Percentiles rank a stretch among this genome's conserved stretches.
These are phyloP conservation scores for Myrica gale DNA, from an alignment of 306 rosid species.

Conservation along the genomic window DNA sequence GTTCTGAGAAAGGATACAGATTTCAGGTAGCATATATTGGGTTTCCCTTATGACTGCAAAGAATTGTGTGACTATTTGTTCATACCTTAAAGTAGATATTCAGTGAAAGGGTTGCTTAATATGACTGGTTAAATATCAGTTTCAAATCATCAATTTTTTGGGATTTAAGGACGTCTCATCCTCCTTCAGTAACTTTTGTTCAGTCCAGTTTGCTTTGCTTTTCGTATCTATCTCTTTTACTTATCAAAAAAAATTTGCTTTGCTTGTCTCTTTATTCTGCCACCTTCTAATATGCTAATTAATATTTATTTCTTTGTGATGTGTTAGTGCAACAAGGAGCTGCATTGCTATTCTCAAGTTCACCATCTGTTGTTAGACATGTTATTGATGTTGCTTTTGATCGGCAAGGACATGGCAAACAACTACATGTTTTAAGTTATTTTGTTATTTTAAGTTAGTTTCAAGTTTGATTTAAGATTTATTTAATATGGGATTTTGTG, in stretches of 20 bases:
- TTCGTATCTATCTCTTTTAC: not conserved
- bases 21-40: not conserved
- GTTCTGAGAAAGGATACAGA: too few relatives aligned
- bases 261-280: not conserved
- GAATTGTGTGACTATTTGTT: not conserved
- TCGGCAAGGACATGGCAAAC: conserved; percentile 76
- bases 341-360: conserved; percentile 51
- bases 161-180: not conserved
- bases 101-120: not conserved
- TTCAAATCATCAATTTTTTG: not conserved
- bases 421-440: not conserved
- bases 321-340: conserved; percentile 69
- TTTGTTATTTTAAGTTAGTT: too few relatives aligned
- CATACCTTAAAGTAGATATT: not conserved
- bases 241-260: too few relatives aligned
- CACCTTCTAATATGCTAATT: not conserved
- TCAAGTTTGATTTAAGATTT: too few relatives aligned
- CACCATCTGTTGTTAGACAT: conserved; percentile 68
- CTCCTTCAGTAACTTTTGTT: not conserved
- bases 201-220: not conserved
- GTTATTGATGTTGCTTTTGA: conserved; percentile 69
- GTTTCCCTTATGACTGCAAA: not conserved
- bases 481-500: too few relatives aligned
- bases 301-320: conserved; percentile 21
- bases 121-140: not conserved